Base-by-base conservation (phyloP, 2,329 filamentous ascomycete genomes). In the Epichloe hybrida region DNA sequence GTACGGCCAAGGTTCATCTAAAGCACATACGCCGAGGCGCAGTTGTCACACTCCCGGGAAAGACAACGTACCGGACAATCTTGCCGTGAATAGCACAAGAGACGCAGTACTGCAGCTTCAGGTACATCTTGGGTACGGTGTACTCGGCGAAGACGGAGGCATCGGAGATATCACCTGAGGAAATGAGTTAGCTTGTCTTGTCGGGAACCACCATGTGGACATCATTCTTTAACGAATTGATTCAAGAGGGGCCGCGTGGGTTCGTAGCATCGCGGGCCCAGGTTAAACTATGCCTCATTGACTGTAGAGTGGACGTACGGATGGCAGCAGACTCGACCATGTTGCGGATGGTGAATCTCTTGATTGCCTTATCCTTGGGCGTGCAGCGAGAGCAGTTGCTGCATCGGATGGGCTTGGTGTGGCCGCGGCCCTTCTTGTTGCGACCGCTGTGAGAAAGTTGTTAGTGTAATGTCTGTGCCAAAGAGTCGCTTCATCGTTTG, bases 101-200 rank as follows among this genome's bases (percentile, higher is more conserved):
- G 71, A 98, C 93, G 76, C 93, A 98, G 88, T 98, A 98, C 81
- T 98, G 93, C 74, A 98, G 86, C 86, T 98, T 98, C 78, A 98
- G 81, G 88, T 98, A 98, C 94, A 98, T 98, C 88, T 98, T 98
- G 77, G 93, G 93, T 69, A 98, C 91, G 65, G 89, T 90, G 83
- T 98, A 98, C 80, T 98, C 93, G 69, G 86, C 75, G 79, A 97
- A 98, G 76, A 98, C 93, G 69, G 93, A 97, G 69, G 94, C 93
- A 74, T 98, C 93, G 63, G 90, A 96, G 79, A 98, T 98, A 88
- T 98, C 93, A 89, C 93, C 93, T 97, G 69, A 52, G 52, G 44
- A 50, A 39, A 47, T 50, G 48, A 34, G 47, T 52, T 38, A 52
- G 47, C 43, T 3, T 3, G 20, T 49, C 13, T 44, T 31, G 9